Base-by-base conservation (phyloP, 257 asterid genomes). In the Vinca minor region DNA sequence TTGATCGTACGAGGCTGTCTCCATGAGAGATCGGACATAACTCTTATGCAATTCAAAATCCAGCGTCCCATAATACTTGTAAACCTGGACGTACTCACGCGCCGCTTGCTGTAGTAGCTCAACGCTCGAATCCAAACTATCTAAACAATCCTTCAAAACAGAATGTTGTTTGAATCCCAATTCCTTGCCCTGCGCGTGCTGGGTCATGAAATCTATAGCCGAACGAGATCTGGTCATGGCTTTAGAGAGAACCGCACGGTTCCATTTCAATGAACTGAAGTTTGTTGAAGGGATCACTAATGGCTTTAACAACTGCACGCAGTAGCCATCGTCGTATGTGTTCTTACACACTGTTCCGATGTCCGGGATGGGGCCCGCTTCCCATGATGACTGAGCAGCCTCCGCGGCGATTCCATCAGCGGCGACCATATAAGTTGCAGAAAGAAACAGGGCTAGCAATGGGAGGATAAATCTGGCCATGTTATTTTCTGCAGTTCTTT, bases 101-200 rank as follows among this genome's bases (percentile, higher is more conserved):
- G 72, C 32, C 3, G 63, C 67, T 20, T 60, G 73, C 31, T 69
- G 73, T 15, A 69, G 67, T 6, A 26, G 34, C 52, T 60, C 73
- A 9, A 60, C 62, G 20, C 62, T 60, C 3, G 32, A 20, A 4
- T 8, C 23, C 17, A 69, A 13, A n/a, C 39, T 41, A 17, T 60
- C 67, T 5, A 60, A 62, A n/a, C 73, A 60, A 9, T 41, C 58
- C 36, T 12, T 47, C 45, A 60, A 45, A 0, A 54, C 55, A 0
- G 25, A 26, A 17, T 60, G 59, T 1, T 36, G n/a, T 41, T 34
- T 52, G 56, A 59, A 38, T 0, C 44, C 50, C 67, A 69, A 23
- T 15, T 54, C 20, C 5, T 20, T 1, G 10, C 53, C 55, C 25
- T 4, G 14, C 18, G 25, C 63, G 6, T 17, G 62, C 61, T 14